These are phyloP conservation scores for Paulownia fortunei DNA, from an alignment of 257 asterid species.

Conservation along the genomic window DNA sequence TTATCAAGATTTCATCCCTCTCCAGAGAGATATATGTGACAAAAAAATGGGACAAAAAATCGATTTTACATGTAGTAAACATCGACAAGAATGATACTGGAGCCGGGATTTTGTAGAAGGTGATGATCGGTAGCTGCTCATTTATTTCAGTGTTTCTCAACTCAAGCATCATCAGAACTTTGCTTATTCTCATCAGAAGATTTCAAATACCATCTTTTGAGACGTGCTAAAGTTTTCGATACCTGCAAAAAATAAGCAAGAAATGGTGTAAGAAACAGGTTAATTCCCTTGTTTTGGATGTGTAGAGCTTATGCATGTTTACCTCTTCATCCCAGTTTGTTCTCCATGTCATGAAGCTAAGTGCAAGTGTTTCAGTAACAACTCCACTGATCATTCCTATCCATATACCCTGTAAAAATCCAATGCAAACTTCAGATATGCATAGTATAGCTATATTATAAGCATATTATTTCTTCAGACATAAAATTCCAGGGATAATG, in stretches of 20 bases:
- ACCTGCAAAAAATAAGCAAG: conserved; percentile 19
- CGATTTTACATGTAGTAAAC: too few species aligned
- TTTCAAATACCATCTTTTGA: conserved; percentile 49
- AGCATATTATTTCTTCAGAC: background rate
- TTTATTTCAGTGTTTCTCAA: background rate
- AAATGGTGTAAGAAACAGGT: background rate
- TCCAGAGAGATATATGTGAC: too few species aligned
- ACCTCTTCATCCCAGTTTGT: conserved; percentile 80
- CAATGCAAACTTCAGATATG: background rate
- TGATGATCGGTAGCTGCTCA: too few species aligned
- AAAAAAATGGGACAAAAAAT: too few species aligned
- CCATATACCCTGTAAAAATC: conserved; percentile 69
- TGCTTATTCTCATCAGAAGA: conserved; percentile 40
- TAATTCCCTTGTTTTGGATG: background rate
- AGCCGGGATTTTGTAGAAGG: background rate
- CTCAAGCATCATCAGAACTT: background rate
- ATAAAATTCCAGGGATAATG: background rate
- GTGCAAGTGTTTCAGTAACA: conserved; percentile 52
- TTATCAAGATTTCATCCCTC: too few species aligned
- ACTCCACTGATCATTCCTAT: conserved; percentile 72
- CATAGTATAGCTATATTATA: background rate
- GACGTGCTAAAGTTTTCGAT: conserved; percentile 29
- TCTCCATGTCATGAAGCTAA: conserved; percentile 67
- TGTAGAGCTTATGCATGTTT: background rate
- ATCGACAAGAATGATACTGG: background rate